Base-by-base conservation (phyloP, 164 flowering plant genomes). In the Hamamelis virginiana region DNA sequence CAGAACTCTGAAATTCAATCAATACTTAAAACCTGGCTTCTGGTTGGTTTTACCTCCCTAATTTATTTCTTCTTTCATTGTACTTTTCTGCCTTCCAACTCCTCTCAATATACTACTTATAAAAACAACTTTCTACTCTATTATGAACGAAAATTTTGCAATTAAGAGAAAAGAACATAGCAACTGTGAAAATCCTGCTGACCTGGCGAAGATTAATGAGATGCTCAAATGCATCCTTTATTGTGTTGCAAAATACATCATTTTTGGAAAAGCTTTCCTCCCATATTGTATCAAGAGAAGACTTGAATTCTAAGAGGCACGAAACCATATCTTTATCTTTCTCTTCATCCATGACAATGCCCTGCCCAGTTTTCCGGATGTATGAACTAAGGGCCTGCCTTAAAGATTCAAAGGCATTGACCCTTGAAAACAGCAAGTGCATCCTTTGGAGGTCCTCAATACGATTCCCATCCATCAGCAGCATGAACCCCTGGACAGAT, bases 171-270 rank as follows among this genome's bases (percentile, higher is more conserved):
- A 61, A 27, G 48, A 28, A 52, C 12, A 38, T 8, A 38, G 22
- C 60, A 60, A 11, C 1, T 0, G 27, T 23, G 16, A 28, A 27
- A 47, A 67, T 64, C 4, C 58, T 9, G 50, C 73, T 21, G 26
- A 95, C 99, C 97, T 96, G 98, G 57, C 98, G 94, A 45, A 91
- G 83, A 84, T 96, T 96, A 66, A 93, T 91, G 65, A 96, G 95
- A 86, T 93, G 85, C 80, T 93, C 99, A 85, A 96, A 96, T 61
- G 98, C 79, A 71, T 93, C 99, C 74, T 91, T 96, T 59, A 93
- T 84, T 66, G 94, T 91, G 77, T 89, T 96, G 72, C 87, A 80
- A 76, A 93, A 96, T 48, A 79, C 73, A 72, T 96, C 99, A 79
- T 91, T 93, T 81, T 79, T 89, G 12, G 76, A 82, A 78, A 90